phyloP scores from a whole-genome alignment of 2,329 filamentous ascomycete genomes.

The Ascochyta fabae region DNA sequence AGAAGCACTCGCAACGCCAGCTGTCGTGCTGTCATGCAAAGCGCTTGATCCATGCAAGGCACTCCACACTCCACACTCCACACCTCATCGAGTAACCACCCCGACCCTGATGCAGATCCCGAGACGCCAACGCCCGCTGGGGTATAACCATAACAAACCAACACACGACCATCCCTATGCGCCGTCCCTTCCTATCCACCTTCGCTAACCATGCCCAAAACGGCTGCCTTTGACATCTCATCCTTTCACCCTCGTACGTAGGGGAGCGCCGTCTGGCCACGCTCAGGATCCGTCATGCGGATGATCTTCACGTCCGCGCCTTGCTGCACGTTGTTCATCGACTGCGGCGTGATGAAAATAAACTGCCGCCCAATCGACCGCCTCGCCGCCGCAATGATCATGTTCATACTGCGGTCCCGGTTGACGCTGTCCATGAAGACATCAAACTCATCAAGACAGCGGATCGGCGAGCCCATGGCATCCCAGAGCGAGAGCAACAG shows the following conservation, averaged over 20 bases:
- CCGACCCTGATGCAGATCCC: constrained; percentile 10
- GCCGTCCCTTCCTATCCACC: not conserved
- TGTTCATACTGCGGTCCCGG: constrained; percentile 86
- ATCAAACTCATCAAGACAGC: constrained; percentile 97
- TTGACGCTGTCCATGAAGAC: constrained; percentile 99
- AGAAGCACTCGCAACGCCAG: not conserved
- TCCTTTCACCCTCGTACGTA: constrained; percentile 19
- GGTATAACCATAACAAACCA: constrained; percentile 27
- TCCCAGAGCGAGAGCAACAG: constrained; percentile 94
- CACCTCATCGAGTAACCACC: not conserved
- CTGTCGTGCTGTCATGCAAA: not conserved
- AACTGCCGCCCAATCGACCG: constrained; percentile 90
- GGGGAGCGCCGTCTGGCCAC: constrained; percentile 55
- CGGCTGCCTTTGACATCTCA: not conserved
- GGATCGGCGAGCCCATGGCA: constrained; percentile 93
- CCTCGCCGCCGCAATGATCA: constrained; percentile 88
- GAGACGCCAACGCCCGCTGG: constrained; percentile 17
- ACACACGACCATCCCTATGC: constrained; percentile 3
- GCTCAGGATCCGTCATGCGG: constrained; percentile 65
- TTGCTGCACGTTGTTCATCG: constrained; percentile 61
- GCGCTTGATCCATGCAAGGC: not conserved
- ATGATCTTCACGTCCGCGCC: constrained; percentile 78
- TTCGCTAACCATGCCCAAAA: not conserved
- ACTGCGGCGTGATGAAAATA: constrained; percentile 94
- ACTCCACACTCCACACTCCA: not conserved